Conservation (phyloP, 306 rosid genomes). For the Cicer pinnatifidum region DNA sequence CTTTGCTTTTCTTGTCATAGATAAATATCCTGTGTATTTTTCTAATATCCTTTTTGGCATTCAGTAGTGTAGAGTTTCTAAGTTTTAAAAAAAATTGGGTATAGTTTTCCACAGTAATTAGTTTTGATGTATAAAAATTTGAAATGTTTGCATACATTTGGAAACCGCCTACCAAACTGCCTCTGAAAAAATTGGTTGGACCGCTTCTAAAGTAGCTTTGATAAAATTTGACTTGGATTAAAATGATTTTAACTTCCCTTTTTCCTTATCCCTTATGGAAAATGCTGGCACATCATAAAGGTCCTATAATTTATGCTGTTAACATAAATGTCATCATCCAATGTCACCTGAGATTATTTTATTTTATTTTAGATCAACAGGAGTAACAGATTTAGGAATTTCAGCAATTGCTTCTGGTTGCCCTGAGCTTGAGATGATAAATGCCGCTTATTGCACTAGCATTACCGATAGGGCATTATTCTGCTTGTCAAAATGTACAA, state of each 20-base stretch:
- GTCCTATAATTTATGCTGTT: not conserved
- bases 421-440: conserved; percentile 75
- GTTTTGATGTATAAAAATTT: not conserved
- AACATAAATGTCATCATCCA: not conserved
- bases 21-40: conserved; percentile 22
- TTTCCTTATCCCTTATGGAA: not conserved
- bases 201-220: not conserved
- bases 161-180: not conserved
- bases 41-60: conserved; percentile 20
- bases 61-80: not conserved
- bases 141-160: not conserved
- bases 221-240: not conserved
- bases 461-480: conserved; percentile 67
- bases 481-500: conserved; percentile 67
- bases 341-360: conserved; percentile 15
- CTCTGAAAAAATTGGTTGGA: not conserved
- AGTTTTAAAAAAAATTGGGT: not conserved
- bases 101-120: not conserved
- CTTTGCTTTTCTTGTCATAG: conserved; percentile 22
- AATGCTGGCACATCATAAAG: not conserved
- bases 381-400: conserved; percentile 78
- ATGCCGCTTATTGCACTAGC: conserved; percentile 76
- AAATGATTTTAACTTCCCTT: not conserved
- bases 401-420: conserved; percentile 79
- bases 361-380: conserved; percentile 67